Evolutionary conservation across 2,329 filamentous ascomycete species (phyloP).

Genomic region (Fusarium sp.): DNA sequence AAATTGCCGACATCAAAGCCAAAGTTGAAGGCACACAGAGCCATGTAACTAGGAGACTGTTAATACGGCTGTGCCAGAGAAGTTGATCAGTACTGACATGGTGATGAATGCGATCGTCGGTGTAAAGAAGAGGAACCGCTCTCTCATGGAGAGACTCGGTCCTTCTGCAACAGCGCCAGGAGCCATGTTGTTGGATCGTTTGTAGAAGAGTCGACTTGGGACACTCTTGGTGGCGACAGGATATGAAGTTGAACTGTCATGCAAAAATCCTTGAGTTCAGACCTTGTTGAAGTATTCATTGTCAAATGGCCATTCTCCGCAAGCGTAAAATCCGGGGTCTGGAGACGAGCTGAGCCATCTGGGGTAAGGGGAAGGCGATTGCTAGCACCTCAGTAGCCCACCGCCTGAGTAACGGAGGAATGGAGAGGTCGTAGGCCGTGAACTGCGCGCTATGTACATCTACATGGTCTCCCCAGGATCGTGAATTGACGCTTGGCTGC

Average conservation of each 20-base stretch:
- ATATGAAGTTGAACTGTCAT: background rate
- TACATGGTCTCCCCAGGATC: background rate
- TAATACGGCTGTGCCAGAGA: background rate
- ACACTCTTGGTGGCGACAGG: background rate
- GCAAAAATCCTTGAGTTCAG: background rate
- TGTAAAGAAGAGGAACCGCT: background rate
- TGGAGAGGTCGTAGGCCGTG: background rate
- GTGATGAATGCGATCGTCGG: background rate
- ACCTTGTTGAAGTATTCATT: background rate
- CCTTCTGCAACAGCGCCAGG: background rate
- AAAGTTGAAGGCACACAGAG: slow-evolving; percentile 43
- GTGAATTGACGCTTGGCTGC: background rate
- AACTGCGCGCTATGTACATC: background rate
- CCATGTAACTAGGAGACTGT: slow-evolving; percentile 37
- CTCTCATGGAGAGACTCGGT: background rate
- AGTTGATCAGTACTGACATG: background rate
- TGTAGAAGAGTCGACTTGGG: background rate
- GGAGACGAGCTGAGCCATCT: background rate
- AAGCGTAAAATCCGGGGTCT: background rate
- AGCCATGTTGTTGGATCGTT: background rate
- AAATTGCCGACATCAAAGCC: slow-evolving; percentile 46
- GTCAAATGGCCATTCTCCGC: background rate
- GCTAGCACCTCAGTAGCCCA: background rate
- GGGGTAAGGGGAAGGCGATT: background rate
- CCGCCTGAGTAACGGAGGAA: background rate